A percentile compares a stretch with the other conserved stretches of the same genome.
These are phyloP conservation scores for Vitis rotundifolia DNA, from an alignment of 164 flowering plant species.

Conservation along the genomic window DNA sequence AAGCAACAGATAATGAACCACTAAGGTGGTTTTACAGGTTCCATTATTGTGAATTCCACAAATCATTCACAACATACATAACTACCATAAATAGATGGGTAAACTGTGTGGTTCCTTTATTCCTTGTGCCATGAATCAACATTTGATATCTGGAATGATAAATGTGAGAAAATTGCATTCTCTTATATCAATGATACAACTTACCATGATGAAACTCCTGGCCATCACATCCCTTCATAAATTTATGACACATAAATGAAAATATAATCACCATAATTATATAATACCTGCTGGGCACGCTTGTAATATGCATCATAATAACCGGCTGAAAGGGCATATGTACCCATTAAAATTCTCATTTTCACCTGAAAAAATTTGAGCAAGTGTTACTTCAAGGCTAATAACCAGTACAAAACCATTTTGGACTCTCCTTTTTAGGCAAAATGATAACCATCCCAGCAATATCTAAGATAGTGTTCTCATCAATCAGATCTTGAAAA, in stretches of 20 bases:
- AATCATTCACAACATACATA: too few species aligned
- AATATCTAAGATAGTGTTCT: too few species aligned
- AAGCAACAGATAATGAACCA: neutral
- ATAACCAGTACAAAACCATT: neutral
- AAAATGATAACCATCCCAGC: too few species aligned
- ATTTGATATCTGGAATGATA: too few species aligned
- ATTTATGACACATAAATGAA: neutral
- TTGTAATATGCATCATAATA: slow-evolving; percentile 99
- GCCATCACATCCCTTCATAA: neutral
- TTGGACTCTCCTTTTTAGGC: too few species aligned
- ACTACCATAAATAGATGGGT: too few species aligned
- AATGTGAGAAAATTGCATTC: too few species aligned
- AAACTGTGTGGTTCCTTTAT: too few species aligned
- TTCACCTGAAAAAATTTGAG: slow-evolving; percentile 61
- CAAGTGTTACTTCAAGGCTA: neutral
- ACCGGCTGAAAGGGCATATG: slow-evolving; percentile 97
- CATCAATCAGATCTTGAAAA: too few species aligned
- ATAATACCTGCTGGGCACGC: slow-evolving; percentile 91
- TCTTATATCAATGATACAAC: too few species aligned
- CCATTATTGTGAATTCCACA: neutral
- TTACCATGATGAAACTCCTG: neutral
- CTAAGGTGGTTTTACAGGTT: neutral
- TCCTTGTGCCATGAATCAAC: too few species aligned
- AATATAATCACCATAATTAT: neutral
- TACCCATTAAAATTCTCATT: slow-evolving; percentile 95